These are phyloP conservation scores for Botryotinia globosa DNA, from an alignment of 2,329 filamentous ascomycete genomes.

Conservation along the genomic window DNA sequence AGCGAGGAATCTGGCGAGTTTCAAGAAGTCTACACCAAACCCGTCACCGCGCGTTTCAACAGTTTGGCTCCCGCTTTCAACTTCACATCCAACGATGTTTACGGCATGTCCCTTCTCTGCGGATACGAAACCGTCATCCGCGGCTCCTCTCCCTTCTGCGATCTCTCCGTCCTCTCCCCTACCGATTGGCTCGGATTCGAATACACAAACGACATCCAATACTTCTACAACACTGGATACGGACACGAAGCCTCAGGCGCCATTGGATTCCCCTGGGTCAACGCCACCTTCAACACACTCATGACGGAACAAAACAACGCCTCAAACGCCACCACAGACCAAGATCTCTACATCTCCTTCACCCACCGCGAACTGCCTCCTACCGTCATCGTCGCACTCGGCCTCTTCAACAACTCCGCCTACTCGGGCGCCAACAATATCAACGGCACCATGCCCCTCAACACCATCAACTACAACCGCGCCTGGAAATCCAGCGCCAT, in stretches of 20 bases:
- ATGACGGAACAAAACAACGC: constrained; percentile 35
- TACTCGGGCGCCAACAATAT: constrained; percentile 46
- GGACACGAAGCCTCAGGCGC: constrained; percentile 46
- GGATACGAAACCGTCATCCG: constrained; percentile 51
- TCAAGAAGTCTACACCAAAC: constrained; percentile 47
- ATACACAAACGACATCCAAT: constrained; percentile 50
- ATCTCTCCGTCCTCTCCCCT: constrained; percentile 44
- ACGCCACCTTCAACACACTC: constrained; percentile 46
- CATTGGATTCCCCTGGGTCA: constrained; percentile 53
- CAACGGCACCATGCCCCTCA: constrained; percentile 50
- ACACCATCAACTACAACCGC: constrained; percentile 48
- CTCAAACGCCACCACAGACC: constrained; percentile 38
- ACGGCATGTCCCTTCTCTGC: constrained; percentile 50
- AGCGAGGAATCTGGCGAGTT: constrained; percentile 45
- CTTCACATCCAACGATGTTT: constrained; percentile 50
- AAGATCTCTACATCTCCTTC: constrained; percentile 55
- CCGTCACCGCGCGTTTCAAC: constrained; percentile 49
- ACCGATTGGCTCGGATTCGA: constrained; percentile 51
- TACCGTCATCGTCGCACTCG: constrained; percentile 51
- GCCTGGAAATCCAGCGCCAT: constrained; percentile 51
- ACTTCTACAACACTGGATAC: constrained; percentile 53
- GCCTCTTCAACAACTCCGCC: constrained; percentile 53
- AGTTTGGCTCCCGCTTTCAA: constrained; percentile 49
- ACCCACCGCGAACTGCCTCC: constrained; percentile 54
- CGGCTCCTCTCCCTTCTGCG: constrained; percentile 48